Evolutionary conservation across 257 asterid species (phyloP).

Genomic region (Ajuga chamaepitys): DNA sequence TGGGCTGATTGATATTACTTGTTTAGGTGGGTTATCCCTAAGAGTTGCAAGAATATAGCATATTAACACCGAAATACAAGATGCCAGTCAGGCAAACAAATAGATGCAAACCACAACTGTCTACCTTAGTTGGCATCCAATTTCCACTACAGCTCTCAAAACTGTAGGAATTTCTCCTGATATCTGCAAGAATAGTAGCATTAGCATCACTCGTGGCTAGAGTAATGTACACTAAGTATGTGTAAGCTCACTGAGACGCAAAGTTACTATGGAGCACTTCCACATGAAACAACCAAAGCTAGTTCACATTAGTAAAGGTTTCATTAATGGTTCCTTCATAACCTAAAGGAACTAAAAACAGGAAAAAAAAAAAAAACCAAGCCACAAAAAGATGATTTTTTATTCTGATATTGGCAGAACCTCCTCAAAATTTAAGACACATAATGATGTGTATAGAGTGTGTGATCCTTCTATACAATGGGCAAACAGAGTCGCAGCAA

Average conservation of each 20-base stretch:
- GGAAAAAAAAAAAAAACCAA: not conserved
- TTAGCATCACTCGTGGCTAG: not conserved
- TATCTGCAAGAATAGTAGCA: conserved; percentile 43
- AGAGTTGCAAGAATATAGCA: conserved; percentile 11
- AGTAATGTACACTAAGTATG: not conserved
- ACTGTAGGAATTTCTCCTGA: conserved; percentile 83
- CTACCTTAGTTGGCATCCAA: conserved; percentile 84
- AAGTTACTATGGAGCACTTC: not conserved
- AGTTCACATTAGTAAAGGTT: not conserved
- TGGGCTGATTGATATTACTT: conserved; percentile 77
- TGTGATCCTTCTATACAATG: not conserved
- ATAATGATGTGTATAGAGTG: not conserved
- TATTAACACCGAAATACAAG: conserved; percentile 1
- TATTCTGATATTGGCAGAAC: not conserved
- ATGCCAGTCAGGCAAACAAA: not conserved
- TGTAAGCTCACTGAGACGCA: not conserved
- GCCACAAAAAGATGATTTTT: not conserved
- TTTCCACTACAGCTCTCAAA: conserved; percentile 85
- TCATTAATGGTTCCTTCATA: not conserved
- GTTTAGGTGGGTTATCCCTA: conserved; percentile 91
- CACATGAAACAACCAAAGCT: not conserved
- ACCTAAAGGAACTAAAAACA: not conserved
- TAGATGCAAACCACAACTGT: conserved; percentile 9
- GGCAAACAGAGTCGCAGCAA: not conserved
- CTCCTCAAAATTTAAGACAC: not conserved